Evolutionary conservation across 2,329 filamentous ascomycete species (phyloP).

Genomic region (Botrytis paeoniae): DNA sequence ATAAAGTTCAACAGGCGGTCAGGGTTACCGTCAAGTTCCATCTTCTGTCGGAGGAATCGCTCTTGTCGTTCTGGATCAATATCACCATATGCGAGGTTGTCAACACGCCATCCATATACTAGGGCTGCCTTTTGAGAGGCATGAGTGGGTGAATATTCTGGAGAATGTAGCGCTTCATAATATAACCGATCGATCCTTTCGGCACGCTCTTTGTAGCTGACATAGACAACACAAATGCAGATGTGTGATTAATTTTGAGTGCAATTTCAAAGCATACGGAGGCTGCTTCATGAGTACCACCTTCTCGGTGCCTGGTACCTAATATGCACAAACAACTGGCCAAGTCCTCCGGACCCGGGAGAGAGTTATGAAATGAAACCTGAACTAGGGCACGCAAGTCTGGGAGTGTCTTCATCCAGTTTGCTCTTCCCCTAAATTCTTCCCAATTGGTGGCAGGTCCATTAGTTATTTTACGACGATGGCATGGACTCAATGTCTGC

Average conservation of each 20-base stretch:
- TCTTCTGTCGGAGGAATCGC: slow-evolving; percentile 10
- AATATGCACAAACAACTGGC: slow-evolving; percentile 9
- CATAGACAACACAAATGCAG: slow-evolving; percentile 13
- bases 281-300: not conserved
- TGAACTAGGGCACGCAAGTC: not conserved
- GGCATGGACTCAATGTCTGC: slow-evolving; percentile 4
- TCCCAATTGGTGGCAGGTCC: not conserved
- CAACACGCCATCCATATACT: slow-evolving; percentile 12
- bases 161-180: slow-evolving; percentile 9
- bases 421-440: slow-evolving; percentile 13
- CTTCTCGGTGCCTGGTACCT: slow-evolving; percentile 3
- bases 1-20: slow-evolving; percentile 10
- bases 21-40: slow-evolving; percentile 5
- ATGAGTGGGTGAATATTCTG: slow-evolving; percentile 7
- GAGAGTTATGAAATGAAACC: slow-evolving; percentile 11
- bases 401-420: slow-evolving; percentile 13
- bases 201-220: slow-evolving; percentile 13
- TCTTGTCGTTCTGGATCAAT: slow-evolving; percentile 12
- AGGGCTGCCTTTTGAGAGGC: not conserved
- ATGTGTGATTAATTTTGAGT: not conserved
- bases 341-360: not conserved
- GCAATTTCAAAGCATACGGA: slow-evolving; percentile 8
- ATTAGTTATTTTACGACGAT: slow-evolving; percentile 1
- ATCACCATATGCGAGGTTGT: slow-evolving; percentile 12
- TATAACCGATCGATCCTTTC: slow-evolving; percentile 11